These are phyloP conservation scores for Gossypium stocksii DNA, from an alignment of 345 rosid species.

Conservation along the genomic window DNA sequence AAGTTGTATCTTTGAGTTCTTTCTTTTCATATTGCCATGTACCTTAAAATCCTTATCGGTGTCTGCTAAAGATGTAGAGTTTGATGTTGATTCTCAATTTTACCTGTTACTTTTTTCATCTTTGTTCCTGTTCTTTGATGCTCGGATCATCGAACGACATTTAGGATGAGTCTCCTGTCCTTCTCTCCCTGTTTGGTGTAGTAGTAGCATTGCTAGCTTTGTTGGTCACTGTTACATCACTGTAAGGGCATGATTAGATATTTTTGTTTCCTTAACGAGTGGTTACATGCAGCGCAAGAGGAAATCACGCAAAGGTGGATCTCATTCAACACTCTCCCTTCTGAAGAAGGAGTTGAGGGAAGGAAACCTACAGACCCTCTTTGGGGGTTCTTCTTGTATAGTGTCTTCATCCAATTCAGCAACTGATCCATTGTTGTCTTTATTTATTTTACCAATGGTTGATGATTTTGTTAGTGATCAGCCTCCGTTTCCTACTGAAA, in stretches of 20 bases:
- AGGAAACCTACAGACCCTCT: constrained; percentile 76
- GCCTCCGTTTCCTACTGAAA: constrained; percentile 41
- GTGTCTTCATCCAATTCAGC: constrained; percentile 65
- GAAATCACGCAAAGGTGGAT: constrained; percentile 79
- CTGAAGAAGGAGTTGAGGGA: constrained; percentile 82
- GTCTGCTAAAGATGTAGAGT: constrained; percentile 10
- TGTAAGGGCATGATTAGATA: not conserved
- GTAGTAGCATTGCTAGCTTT: constrained; percentile 7
- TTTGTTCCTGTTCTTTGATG: not conserved
- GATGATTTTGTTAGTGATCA: constrained; percentile 47
- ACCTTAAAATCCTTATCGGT: not conserved
- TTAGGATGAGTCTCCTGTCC: not conserved
- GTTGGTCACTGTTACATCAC: not conserved
- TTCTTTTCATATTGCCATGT: not conserved
- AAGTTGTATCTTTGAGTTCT: not conserved
- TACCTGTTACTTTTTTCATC: not conserved
- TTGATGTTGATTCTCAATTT: not conserved
- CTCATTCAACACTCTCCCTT: constrained; percentile 69
- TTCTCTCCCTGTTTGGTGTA: not conserved
- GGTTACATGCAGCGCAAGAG: constrained; percentile 82
- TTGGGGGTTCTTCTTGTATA: constrained; percentile 64
- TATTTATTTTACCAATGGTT: constrained; percentile 72
- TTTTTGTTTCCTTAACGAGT: constrained; percentile 50
- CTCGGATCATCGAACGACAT: not conserved
- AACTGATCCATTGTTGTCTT: constrained; percentile 84